Evolutionary conservation across 1,284 basidiomycete species (phyloP), one percentile per base, ranked within the genome.

Genomic region (Pyrrhoderma lamaoense): DNA sequence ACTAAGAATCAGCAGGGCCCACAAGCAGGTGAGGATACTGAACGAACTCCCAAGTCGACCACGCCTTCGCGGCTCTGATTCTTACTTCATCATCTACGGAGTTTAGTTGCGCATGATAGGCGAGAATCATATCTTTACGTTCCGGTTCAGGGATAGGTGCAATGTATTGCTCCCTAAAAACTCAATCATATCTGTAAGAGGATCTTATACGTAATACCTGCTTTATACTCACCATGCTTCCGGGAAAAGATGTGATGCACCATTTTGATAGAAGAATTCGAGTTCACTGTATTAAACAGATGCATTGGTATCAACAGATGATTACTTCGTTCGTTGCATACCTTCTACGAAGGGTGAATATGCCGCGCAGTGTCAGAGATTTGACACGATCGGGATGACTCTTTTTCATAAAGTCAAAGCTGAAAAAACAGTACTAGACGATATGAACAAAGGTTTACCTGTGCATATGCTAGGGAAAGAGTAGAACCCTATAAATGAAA

Each of bases 261-360:
- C 89, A 1, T 87, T 76, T 70, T 94, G 91, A 68, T 96, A 97
- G 73, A 97, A 96, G 73, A 93, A 97, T 22, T 78, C 74, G 23
- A 97, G 76, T 67, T 98, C 94, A 59, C 82, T 87, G 45, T 14
- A 38, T 22, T 19, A 45, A 35, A 8, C 21, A 9, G 13, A 40
- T 42, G 18, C 18, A 16, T 39, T 2, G 3, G 11, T 37, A 37
- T 49, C 22, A 5, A 9, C n/a, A 23, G 37, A 27, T 35, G 44
- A 14, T n/a, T 18, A 36, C 8, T 25, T 14, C 16, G 27, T 11
- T 11, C 21, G 3, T 11, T 7, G 14, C 63, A 13, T 52, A 84
- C 84, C 78, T 85, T 67, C 81, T 82, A 38, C 91, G 76, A 31
- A 95, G 71, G 7, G 89, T 89, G 62, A 96, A 96, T 55, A 97